phyloP scores from a whole-genome alignment of 768 basidiomycete genomes.

The Leccinum variicolor region DNA sequence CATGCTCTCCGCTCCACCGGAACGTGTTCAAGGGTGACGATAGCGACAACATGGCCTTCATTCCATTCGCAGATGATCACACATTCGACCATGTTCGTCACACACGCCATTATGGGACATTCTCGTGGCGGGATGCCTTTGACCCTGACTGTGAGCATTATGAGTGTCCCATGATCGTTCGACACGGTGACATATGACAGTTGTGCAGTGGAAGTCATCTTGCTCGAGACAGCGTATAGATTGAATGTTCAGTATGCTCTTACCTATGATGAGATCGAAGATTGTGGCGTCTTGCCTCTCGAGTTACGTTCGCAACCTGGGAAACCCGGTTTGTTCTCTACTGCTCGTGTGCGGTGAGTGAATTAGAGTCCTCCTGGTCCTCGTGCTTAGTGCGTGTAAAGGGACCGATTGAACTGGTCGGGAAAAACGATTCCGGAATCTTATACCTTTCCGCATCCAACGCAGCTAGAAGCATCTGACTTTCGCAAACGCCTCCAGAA shows the following conservation, averaged over 20 bases:
- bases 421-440: conserved; percentile 24
- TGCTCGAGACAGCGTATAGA: conserved; percentile 44
- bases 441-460: conserved; percentile 8
- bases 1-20: conserved; percentile 47
- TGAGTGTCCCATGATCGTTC: background rate
- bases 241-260: conserved; percentile 40
- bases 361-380: conserved; percentile 19
- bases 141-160: conserved; percentile 41
- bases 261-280: conserved; percentile 44
- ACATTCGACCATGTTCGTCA: conserved; percentile 44
- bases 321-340: conserved; percentile 26
- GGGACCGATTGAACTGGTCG: conserved; percentile 31
- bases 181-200: conserved; percentile 21
- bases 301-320: conserved; percentile 29
- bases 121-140: conserved; percentile 49
- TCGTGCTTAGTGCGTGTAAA: conserved; percentile 12
- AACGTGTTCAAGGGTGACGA: conserved; percentile 59
- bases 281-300: conserved; percentile 43
- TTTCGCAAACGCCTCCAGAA: conserved; percentile 31
- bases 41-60: conserved; percentile 50
- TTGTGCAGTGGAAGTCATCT: conserved; percentile 45
- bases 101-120: conserved; percentile 37
- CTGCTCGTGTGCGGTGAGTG: conserved; percentile 20
- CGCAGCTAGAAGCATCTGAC: conserved; percentile 9
- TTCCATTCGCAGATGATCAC: conserved; percentile 62